Evolutionary conservation across 495 filamentous ascomycete species (phyloP).

Genomic region (Aspergillus steynii): DNA sequence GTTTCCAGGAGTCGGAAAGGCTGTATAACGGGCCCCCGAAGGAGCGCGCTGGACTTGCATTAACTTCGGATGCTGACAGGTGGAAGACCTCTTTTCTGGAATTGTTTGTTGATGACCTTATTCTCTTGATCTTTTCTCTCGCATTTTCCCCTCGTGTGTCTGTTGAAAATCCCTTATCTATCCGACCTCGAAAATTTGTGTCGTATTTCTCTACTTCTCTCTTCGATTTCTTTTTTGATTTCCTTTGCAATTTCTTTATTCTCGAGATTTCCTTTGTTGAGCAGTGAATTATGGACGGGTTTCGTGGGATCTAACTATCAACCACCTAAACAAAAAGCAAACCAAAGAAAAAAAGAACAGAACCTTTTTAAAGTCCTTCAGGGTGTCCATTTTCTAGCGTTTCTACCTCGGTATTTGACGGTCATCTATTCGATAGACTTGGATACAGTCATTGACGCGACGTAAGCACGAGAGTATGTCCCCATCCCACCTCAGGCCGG

Average conservation of each 20-base stretch:
- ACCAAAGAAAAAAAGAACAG: neutral
- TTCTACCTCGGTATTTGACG: too few relatives aligned
- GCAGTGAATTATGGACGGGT: constrained; percentile 14
- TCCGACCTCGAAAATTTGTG: neutral
- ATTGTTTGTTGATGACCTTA: constrained; percentile 29
- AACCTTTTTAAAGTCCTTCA: neutral
- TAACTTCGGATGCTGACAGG: constrained; percentile 27
- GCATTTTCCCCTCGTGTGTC: constrained; percentile 47
- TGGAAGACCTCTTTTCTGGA: neutral
- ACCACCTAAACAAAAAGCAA: neutral
- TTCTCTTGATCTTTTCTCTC: constrained; percentile 17
- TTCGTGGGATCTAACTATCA: neutral
- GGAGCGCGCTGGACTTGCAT: constrained; percentile 46
- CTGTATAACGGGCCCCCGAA: constrained; percentile 24
- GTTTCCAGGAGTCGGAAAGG: constrained; percentile 22
- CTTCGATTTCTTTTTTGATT: constrained; percentile 32
- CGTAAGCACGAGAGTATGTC: too few relatives aligned
- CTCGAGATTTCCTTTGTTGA: constrained; percentile 29
- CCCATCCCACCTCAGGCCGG: too few relatives aligned
- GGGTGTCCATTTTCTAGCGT: too few relatives aligned
- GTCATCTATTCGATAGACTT: too few relatives aligned
- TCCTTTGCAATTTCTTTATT: constrained; percentile 23
- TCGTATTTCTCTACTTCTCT: neutral
- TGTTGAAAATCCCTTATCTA: neutral
- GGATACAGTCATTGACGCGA: too few relatives aligned